Conservation (phyloP, 495 filamentous ascomycete genomes). For the Hypoxylon lenormandii region DNA sequence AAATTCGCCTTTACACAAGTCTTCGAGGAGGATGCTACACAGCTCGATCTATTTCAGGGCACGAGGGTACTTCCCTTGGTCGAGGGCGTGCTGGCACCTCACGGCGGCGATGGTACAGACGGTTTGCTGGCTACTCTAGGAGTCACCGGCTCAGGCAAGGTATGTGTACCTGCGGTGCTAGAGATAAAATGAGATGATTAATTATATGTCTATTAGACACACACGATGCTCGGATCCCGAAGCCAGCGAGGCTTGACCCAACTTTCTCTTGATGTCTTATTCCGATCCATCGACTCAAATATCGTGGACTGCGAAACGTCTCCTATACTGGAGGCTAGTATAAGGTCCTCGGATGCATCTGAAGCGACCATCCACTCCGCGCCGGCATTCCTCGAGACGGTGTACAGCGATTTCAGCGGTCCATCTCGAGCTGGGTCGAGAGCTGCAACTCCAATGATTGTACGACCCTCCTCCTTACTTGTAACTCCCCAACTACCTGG, state of each 20-base stretch:
- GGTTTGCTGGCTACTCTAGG: conserved; percentile 91
- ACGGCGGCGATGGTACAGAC: conserved; percentile 82
- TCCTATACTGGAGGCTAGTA: conserved; percentile 73
- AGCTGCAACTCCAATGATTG: conserved; percentile 83
- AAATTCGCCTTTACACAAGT: conserved; percentile 94
- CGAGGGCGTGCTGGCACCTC: conserved; percentile 76
- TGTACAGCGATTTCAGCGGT: conserved; percentile 73
- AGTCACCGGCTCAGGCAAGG: conserved; percentile 96
- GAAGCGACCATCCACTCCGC: conserved; percentile 86
- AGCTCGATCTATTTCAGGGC: conserved; percentile 88
- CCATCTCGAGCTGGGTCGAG: conserved; percentile 73
- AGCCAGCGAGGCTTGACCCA: conserved; percentile 89
- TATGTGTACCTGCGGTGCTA: conserved; percentile 52
- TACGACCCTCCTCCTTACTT: conserved; percentile 62
- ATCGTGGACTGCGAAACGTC: conserved; percentile 72
- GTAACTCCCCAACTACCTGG: conserved; percentile 49
- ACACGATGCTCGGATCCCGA: conserved; percentile 94
- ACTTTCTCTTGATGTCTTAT: conserved; percentile 88
- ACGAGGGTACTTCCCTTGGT: conserved; percentile 80
- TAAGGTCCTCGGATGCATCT: conserved; percentile 80
- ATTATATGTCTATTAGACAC: conserved; percentile 69
- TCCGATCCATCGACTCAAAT: conserved; percentile 76
- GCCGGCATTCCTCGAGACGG: conserved; percentile 79
- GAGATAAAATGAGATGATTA: neutral
- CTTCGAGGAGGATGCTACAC: conserved; percentile 84